Evolutionary conservation across 805 yeast genomes (phyloP).

Genomic region (Candida vaughaniae): DNA sequence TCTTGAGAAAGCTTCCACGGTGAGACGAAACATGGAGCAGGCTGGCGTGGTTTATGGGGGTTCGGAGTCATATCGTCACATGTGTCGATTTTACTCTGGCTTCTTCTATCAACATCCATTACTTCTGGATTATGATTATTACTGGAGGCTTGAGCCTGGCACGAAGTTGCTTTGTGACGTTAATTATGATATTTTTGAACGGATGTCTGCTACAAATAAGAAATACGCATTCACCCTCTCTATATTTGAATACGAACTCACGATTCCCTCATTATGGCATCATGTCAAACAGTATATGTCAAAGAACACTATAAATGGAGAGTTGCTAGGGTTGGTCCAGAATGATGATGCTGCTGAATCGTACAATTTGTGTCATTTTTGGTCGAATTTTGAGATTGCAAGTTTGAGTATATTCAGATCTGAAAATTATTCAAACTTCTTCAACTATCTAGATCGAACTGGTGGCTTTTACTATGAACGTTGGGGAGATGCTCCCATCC

Average conservation of each 20-base stretch:
- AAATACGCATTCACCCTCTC: slow-evolving; percentile 68
- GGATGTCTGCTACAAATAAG: slow-evolving; percentile 54
- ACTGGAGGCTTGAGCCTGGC: slow-evolving; percentile 79
- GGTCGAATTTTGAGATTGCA: slow-evolving; percentile 80
- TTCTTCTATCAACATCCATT: slow-evolving; percentile 64
- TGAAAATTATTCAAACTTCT: slow-evolving; percentile 55
- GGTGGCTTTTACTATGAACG: slow-evolving; percentile 87
- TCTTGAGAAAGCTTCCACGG: slow-evolving; percentile 18
- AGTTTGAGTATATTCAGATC: slow-evolving; percentile 68
- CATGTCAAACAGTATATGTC: slow-evolving; percentile 42
- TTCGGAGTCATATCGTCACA: slow-evolving; percentile 63
- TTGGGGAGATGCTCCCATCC: slow-evolving; percentile 96
- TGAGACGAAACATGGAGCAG: slow-evolving; percentile 1
- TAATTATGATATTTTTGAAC: slow-evolving; percentile 59
- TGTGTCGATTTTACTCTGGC: slow-evolving; percentile 55
- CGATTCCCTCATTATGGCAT: slow-evolving; percentile 67
- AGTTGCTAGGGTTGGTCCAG: slow-evolving; percentile 17
- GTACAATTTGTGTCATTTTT: slow-evolving; percentile 77
- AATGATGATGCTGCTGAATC: slow-evolving; percentile 36
- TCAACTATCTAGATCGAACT: slow-evolving; percentile 56
- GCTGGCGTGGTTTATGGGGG: slow-evolving; percentile 54
- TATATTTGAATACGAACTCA: slow-evolving; percentile 58
- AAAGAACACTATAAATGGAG: slow-evolving; percentile 21
- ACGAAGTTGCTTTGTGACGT: slow-evolving; percentile 61
- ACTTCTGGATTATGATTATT: slow-evolving; percentile 59